Evolutionary conservation across 306 rosid genomes (phyloP).

Genomic region (Quercus agrifolia): DNA sequence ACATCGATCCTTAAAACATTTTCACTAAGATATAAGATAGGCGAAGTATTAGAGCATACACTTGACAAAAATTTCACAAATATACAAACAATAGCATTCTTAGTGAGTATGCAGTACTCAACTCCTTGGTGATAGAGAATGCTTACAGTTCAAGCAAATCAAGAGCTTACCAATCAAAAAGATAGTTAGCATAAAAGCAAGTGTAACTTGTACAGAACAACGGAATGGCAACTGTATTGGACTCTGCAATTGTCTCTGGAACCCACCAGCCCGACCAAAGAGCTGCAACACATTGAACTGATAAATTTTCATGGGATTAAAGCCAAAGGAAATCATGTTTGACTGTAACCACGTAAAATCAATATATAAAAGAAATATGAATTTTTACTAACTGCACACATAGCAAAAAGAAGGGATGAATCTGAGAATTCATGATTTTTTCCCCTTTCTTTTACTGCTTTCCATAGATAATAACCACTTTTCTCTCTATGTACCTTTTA

Average conservation of each 20-base stretch:
- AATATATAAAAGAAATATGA: neutral
- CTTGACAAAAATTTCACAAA: neutral
- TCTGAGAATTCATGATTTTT: too few species aligned
- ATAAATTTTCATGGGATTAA: conserved; percentile 5
- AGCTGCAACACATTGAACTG: conserved; percentile 37
- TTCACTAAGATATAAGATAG: neutral
- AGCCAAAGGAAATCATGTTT: neutral
- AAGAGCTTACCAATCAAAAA: conserved; percentile 73
- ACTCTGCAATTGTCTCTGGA: conserved; percentile 51
- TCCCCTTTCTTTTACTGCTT: neutral
- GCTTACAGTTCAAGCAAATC: conserved; percentile 20
- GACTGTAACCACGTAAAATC: neutral
- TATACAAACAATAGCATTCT: neutral
- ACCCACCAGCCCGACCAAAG: conserved; percentile 41
- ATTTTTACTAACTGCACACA: neutral
- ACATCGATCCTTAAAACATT: neutral
- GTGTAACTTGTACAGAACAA: conserved; percentile 67
- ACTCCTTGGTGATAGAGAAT: neutral
- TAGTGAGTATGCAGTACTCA: neutral
- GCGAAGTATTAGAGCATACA: neutral
- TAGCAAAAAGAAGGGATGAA: neutral
- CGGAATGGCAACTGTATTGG: conserved; percentile 47
- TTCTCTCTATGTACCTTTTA: neutral
- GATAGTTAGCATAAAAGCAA: conserved; percentile 72
- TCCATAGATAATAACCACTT: neutral